phyloP scores from a whole-genome alignment of 495 filamentous ascomycete species.

The Neurospora pannonica region DNA sequence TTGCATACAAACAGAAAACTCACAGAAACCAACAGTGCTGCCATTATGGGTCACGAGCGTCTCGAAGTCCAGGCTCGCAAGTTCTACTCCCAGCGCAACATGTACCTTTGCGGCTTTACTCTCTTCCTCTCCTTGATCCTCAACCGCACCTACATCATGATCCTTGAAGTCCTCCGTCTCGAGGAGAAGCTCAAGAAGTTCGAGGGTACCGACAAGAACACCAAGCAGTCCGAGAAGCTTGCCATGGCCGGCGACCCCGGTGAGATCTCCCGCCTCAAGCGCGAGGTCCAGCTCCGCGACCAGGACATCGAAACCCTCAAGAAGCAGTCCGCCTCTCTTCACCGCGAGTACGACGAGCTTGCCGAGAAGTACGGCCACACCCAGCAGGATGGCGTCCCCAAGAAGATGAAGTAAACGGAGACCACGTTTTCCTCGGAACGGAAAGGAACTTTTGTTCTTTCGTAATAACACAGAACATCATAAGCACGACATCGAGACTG shows the following conservation, averaged over 20 bases:
- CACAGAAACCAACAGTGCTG: slow-evolving; percentile 34
- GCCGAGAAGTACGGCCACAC: slow-evolving; percentile 64
- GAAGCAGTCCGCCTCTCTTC: slow-evolving; percentile 72
- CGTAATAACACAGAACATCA: neutral
- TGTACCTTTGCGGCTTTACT: slow-evolving; percentile 99
- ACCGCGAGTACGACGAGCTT: slow-evolving; percentile 71
- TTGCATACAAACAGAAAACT: slow-evolving; percentile 7
- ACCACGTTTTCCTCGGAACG: neutral
- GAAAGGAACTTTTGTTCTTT: neutral
- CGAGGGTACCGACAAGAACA: slow-evolving; percentile 64
- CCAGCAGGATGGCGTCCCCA: slow-evolving; percentile 44
- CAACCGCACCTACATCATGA: slow-evolving; percentile 98
- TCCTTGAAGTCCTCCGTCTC: slow-evolving; percentile 84
- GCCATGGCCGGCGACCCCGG: slow-evolving; percentile 61
- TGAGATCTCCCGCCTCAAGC: slow-evolving; percentile 50
- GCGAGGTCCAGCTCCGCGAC: slow-evolving; percentile 63
- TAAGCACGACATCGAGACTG: neutral
- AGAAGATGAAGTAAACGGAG: slow-evolving; percentile 57
- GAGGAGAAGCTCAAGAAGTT: slow-evolving; percentile 86
- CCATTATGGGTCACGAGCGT: slow-evolving; percentile 78
- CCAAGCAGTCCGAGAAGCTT: slow-evolving; percentile 65
- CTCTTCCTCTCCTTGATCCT: slow-evolving; percentile 98
- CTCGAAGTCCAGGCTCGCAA: slow-evolving; percentile 98
- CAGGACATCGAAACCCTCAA: slow-evolving; percentile 70
- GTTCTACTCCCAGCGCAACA: slow-evolving; percentile 99